Conservation (phyloP, 164 flowering plant species). For the Liquidambar formosana region DNA sequence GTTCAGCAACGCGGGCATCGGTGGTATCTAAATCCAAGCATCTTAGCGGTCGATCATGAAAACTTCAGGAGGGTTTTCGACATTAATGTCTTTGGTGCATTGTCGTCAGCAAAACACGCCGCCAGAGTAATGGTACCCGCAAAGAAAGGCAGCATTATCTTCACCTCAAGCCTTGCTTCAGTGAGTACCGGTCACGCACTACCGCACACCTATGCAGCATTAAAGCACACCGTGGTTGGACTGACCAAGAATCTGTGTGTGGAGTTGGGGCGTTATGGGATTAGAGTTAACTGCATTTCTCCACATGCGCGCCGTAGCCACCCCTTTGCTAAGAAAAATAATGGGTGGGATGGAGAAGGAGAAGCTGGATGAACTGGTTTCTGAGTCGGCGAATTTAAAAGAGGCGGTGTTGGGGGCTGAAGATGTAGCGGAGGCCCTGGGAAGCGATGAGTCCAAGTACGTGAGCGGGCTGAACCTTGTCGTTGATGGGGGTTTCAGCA, state of each 20-base stretch:
- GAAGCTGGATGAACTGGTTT: background rate
- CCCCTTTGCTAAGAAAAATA: background rate
- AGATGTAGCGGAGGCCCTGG: constrained; percentile 6
- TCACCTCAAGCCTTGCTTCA: constrained; percentile 22
- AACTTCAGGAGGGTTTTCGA: constrained; percentile 6
- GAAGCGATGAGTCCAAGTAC: constrained; percentile 2
- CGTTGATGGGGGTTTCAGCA: too few relatives aligned
- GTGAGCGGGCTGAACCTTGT: constrained; percentile 9
- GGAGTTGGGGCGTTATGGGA: constrained; percentile 21
- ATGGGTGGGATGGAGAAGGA: background rate
- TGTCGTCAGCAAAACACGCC: constrained; percentile 13
- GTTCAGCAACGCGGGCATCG: constrained; percentile 35
- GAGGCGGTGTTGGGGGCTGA: background rate
- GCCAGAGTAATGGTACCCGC: constrained; percentile 26
- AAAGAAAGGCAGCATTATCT: constrained; percentile 17
- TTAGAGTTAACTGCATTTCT: constrained; percentile 24
- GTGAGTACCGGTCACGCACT: background rate
- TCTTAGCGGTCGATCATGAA: background rate
- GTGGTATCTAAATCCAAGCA: background rate
- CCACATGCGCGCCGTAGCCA: constrained; percentile 18
- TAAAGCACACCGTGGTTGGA: constrained; percentile 12
- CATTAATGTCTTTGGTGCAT: constrained; percentile 23
- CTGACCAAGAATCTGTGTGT: constrained; percentile 9
- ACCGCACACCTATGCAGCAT: constrained; percentile 5
- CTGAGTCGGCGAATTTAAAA: background rate